Evolutionary conservation across 768 basidiomycete species (phyloP).

Genomic region (Crucibulum laeve): DNA sequence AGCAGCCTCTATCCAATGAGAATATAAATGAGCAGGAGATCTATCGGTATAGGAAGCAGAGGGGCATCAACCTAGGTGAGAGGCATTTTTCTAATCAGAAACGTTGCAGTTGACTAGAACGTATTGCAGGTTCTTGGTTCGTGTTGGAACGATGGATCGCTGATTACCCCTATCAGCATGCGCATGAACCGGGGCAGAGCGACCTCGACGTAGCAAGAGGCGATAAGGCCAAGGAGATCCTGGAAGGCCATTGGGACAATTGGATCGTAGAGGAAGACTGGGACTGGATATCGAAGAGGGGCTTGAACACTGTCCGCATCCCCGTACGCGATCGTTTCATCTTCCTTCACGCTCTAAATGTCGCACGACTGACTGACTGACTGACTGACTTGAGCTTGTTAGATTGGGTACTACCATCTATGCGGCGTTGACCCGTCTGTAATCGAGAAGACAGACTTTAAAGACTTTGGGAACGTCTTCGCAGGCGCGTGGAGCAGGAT

Average conservation of each 20-base stretch:
- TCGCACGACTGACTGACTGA: not conserved
- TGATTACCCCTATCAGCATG: constrained; percentile 50
- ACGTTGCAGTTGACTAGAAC: not conserved
- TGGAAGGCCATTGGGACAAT: constrained; percentile 73
- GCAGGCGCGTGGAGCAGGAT: constrained; percentile 68
- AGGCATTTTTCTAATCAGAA: constrained; percentile 6
- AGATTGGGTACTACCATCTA: constrained; percentile 76
- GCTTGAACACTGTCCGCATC: constrained; percentile 59
- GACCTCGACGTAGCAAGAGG: constrained; percentile 70
- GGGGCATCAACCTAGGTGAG: constrained; percentile 80
- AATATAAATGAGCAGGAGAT: constrained; percentile 13
- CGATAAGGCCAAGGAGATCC: constrained; percentile 32
- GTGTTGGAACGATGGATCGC: constrained; percentile 77
- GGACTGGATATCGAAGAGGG: constrained; percentile 49
- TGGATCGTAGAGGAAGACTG: constrained; percentile 69
- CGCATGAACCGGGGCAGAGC: constrained; percentile 53
- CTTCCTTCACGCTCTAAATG: constrained; percentile 7
- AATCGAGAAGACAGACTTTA: constrained; percentile 63
- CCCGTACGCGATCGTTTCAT: constrained; percentile 43
- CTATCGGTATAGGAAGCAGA: constrained; percentile 64
- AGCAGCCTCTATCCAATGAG: too few relatives aligned
- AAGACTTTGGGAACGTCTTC: constrained; percentile 42
- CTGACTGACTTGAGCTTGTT: not conserved
- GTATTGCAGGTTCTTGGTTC: constrained; percentile 64
- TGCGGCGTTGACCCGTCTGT: constrained; percentile 56